Evolutionary conservation across 73 alveolate species (phyloP), one percentile per base, ranked within the genome.

Genomic region (Halteria grandinella): DNA sequence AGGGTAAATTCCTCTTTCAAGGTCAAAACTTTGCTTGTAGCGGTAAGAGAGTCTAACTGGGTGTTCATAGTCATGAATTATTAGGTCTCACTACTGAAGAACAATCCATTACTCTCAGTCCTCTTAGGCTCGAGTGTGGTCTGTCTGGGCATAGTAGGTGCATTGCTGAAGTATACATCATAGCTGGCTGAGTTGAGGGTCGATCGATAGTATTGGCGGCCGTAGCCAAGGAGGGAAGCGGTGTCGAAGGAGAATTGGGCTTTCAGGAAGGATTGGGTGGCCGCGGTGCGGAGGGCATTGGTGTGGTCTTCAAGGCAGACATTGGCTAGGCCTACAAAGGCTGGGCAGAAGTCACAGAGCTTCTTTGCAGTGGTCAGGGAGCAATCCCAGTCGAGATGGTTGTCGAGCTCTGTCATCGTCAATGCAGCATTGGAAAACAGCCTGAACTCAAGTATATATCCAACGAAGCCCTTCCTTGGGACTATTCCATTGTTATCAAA

Each of bases 301-400:
- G 54, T 11, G 54, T 17, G 36, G 36, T 57, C 74, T 33, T 57
- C 74, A 4, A 57, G 31, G 31, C 74, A 57, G 6, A 33, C 28
- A 57, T 57, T 57, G 17, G 74, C 21, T 10, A 54, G 4, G 4
- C 55, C 36, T 3, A 57, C 28, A 31, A 33, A 57, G 29, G 28
- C 18, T 17, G 74, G 74, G 28, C 74, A 57, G 11, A 57, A 27
- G 5, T 57, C 74, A 57, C 74, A 57, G 18, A 57, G 20, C 21
- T 11, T 3, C 18, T 57, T 14, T 3, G 74, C 74, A 31, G 74
- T 57, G 54, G 31, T 57, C 17, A 39, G 3, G 4, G 74, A 33
- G 54, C 74, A 57, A 57, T 57, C 74, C 58, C 57, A 57, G 23
- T 57, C 74, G 5, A 57, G 14, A 51, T 17, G 15, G n/a, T 31